phyloP scores from a whole-genome alignment of 2,329 filamentous ascomycete genomes.

The Aspergillus thermomutatus region DNA sequence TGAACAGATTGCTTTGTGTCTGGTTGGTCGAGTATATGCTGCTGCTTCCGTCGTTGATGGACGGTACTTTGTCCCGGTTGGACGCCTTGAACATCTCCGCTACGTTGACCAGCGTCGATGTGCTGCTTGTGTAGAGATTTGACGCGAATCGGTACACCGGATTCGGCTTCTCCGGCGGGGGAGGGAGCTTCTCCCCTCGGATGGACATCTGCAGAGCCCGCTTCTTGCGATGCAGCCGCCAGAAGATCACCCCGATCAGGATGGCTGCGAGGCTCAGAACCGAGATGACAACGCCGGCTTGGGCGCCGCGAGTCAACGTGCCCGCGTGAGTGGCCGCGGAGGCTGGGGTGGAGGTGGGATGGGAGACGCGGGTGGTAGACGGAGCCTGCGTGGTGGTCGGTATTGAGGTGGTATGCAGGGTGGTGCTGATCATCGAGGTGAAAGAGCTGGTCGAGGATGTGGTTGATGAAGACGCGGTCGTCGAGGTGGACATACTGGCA shows the following conservation, averaged over 20 bases:
- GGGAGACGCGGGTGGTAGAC: neutral
- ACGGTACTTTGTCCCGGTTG: neutral
- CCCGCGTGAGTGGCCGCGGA: neutral
- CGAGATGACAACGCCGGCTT: neutral
- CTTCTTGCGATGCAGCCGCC: neutral
- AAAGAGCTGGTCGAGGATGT: neutral
- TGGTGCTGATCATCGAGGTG: neutral
- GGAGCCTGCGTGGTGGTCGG: neutral
- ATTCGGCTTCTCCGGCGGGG: neutral
- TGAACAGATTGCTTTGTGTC: neutral
- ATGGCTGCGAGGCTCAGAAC: neutral
- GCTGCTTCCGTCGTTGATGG: neutral
- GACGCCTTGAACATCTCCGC: neutral
- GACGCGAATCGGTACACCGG: neutral
- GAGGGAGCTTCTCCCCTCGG: neutral
- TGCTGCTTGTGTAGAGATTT: neutral
- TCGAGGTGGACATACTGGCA: neutral
- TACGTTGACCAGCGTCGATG: neutral
- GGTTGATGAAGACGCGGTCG: neutral
- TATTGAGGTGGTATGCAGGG: neutral
- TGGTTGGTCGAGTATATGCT: neutral
- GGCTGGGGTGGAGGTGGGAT: neutral
- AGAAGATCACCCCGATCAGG: neutral
- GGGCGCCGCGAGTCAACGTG: neutral
- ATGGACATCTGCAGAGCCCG: neutral